A percentile compares a stretch with the other conserved stretches of the same genome.
Evolutionary conservation across 1,284 basidiomycete genomes (phyloP).

Genomic region (Apiotrichum domesticum): DNA sequence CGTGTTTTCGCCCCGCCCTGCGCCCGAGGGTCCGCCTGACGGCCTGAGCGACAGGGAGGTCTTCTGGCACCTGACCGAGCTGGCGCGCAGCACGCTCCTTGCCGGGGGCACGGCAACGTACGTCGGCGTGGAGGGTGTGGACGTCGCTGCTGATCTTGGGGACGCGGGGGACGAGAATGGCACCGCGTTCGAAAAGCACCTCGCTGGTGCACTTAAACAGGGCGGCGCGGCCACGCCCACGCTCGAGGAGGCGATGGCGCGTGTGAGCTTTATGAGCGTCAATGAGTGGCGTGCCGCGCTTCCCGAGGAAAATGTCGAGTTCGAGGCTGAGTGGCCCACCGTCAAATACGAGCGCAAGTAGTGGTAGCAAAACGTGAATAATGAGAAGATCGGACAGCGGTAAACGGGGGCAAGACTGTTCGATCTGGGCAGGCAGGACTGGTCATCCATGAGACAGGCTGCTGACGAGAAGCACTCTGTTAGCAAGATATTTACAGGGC

Average conservation of each 20-base stretch:
- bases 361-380: too few relatives aligned
- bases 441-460: too few relatives aligned
- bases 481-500: too few relatives aligned
- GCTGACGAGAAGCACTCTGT: too few relatives aligned
- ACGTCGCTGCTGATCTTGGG: background rate
- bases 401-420: too few relatives aligned
- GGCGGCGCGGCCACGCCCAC: background rate
- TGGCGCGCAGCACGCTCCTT: background rate
- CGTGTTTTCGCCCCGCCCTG: background rate
- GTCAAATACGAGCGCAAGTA: background rate
- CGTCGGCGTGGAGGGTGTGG: background rate
- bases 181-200: background rate
- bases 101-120: background rate
- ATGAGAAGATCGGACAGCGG: too few relatives aligned
- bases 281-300: background rate
- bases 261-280: background rate
- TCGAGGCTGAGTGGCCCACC: slow-evolving; percentile 1
- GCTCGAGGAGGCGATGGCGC: background rate
- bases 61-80: background rate
- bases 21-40: background rate
- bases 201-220: background rate
- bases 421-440: too few relatives aligned
- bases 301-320: slow-evolving; percentile 1
- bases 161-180: background rate
- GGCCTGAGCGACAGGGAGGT: background rate